phyloP scores from a whole-genome alignment of 495 filamentous ascomycete genomes.

The Lineolata rhizophorae region DNA sequence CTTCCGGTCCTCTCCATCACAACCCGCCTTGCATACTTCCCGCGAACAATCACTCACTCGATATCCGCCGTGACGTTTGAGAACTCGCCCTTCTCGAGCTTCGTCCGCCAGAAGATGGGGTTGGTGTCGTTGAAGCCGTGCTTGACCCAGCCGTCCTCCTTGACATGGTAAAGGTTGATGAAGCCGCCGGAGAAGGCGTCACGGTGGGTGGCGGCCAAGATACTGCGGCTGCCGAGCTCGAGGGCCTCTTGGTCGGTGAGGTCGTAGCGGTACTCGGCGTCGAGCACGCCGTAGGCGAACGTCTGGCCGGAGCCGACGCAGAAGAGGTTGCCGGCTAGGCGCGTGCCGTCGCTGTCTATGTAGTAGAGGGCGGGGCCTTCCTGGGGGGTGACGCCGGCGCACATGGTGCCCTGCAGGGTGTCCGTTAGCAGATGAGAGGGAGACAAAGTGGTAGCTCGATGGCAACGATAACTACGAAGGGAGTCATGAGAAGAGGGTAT shows the following conservation, averaged over 20 bases:
- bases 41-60: too few relatives aligned
- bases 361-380: conserved; percentile 97
- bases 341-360: conserved; percentile 93
- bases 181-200: conserved; percentile 96
- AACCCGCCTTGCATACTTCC: too few relatives aligned
- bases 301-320: conserved; percentile 97
- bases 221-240: conserved; percentile 72
- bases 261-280: conserved; percentile 85
- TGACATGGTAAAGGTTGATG: conserved; percentile 97
- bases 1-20: too few relatives aligned
- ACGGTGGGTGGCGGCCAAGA: conserved; percentile 90
- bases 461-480: too few relatives aligned
- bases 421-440: conserved; percentile 2
- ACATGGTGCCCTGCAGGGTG: conserved; percentile 68
- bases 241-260: conserved; percentile 68
- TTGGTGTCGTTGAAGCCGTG: conserved; percentile 58
- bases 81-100: conserved; percentile 94
- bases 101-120: conserved; percentile 91
- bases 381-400: conserved; percentile 85
- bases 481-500: too few relatives aligned
- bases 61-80: conserved; percentile 71
- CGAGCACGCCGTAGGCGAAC: conserved; percentile 93
- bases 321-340: conserved; percentile 83
- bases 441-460: too few relatives aligned
- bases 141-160: conserved; percentile 96